Conservation (phyloP, 2,329 filamentous ascomycete genomes). For the Cladosporium sp. region DNA sequence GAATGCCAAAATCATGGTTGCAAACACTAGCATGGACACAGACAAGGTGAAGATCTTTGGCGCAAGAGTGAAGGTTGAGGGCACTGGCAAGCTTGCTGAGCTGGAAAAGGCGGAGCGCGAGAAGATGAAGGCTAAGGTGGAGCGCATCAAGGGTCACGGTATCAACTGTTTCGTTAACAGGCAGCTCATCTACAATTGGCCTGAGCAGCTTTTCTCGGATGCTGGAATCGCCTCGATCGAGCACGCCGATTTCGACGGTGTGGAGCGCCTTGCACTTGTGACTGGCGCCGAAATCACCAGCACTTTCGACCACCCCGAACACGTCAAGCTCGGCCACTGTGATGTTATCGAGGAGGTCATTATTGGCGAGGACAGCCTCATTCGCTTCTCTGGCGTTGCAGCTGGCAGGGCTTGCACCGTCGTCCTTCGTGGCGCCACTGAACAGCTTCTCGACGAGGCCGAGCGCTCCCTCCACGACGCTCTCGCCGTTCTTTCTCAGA, state of each 20-base stretch:
- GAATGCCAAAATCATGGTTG: slow-evolving; percentile 96
- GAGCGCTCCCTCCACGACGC: slow-evolving; percentile 96
- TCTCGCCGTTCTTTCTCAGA: slow-evolving; percentile 92
- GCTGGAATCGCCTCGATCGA: slow-evolving; percentile 98
- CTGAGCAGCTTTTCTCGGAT: slow-evolving; percentile 96
- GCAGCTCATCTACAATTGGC: slow-evolving; percentile 99
- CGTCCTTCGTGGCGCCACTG: slow-evolving; percentile 90
- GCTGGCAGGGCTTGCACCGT: slow-evolving; percentile 94
- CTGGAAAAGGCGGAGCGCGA: slow-evolving; percentile 97
- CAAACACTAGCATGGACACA: slow-evolving; percentile 98
- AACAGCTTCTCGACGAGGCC: slow-evolving; percentile 94
- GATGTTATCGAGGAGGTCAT: slow-evolving; percentile 97
- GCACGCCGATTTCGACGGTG: slow-evolving; percentile 97
- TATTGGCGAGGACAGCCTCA: slow-evolving; percentile 94
- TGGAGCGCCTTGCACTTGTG: slow-evolving; percentile 89
- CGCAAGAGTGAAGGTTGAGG: slow-evolving; percentile 91
- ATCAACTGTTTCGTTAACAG: slow-evolving; percentile 99
- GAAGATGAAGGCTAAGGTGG: slow-evolving; percentile 99
- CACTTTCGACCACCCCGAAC: slow-evolving; percentile 96
- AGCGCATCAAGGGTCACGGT: slow-evolving; percentile 96
- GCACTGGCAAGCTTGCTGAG: slow-evolving; percentile 95
- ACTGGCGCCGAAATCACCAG: slow-evolving; percentile 96
- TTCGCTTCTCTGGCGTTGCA: slow-evolving; percentile 94
- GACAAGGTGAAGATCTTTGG: slow-evolving; percentile 99
- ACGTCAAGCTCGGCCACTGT: slow-evolving; percentile 92